A percentile compares a stretch with the other conserved stretches of the same genome.
phyloP scores from a whole-genome alignment of 2,329 filamentous ascomycete species.

The Epichloe scottii region DNA sequence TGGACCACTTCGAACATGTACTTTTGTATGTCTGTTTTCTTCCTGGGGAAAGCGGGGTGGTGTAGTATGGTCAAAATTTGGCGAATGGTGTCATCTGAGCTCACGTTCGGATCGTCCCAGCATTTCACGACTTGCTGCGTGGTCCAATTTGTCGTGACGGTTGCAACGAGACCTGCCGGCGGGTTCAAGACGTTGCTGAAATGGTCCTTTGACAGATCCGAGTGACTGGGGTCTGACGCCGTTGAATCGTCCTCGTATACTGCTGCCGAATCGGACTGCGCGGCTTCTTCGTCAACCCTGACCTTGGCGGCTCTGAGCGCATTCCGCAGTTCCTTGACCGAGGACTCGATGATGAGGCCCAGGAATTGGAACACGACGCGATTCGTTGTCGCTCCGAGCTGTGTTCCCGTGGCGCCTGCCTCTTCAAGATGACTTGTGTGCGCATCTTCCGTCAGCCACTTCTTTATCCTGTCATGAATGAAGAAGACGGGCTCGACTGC shows the following conservation, averaged over 20 bases:
- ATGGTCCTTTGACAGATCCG: conserved; percentile 67
- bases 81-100: conserved; percentile 62
- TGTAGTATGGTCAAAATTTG: conserved; percentile 72
- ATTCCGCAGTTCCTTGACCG: conserved; percentile 72
- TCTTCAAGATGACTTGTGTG: conserved; percentile 10
- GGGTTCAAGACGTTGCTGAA: conserved; percentile 54
- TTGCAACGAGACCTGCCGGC: conserved; percentile 16
- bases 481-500: conserved; percentile 72
- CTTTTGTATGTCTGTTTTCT: conserved; percentile 59
- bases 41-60: conserved; percentile 67
- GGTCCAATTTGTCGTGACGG: conserved; percentile 18
- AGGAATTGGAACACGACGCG: conserved; percentile 82
- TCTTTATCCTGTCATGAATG: conserved; percentile 28
- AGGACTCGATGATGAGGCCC: conserved; percentile 74
- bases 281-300: conserved; percentile 17
- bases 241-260: conserved; percentile 58
- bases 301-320: conserved; percentile 41
- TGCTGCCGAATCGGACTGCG: conserved; percentile 44
- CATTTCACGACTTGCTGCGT: conserved; percentile 17
- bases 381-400: conserved; percentile 57
- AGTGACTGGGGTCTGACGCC: conserved; percentile 63
- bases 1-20: conserved; percentile 74
- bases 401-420: conserved; percentile 9
- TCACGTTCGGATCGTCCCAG: conserved; percentile 59
- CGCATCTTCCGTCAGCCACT: conserved; percentile 59